Base-by-base conservation (phyloP, 1,284 basidiomycete genomes). In the Cerrena zonata region DNA sequence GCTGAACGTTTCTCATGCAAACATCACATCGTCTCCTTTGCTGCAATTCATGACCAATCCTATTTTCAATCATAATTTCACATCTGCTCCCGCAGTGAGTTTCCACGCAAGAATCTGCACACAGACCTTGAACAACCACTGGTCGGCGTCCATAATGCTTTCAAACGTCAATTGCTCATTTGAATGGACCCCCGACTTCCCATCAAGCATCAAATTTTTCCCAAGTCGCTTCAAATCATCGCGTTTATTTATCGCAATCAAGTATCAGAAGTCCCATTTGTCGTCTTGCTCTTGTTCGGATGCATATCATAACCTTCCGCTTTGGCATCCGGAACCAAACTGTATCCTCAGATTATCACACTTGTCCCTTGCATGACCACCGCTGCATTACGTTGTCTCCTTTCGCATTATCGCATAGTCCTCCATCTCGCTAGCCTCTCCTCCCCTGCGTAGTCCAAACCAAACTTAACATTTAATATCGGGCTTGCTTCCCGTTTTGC, bases 1-100 rank as follows among this genome's bases (percentile, higher is more conserved):
- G 44, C 26, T 47, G 50, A 27, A 40, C 49, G 36, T 45, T 54
- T 19, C 44, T 12, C 48, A 55, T 41, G 7, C 30, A 37, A 30
- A n/a, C n/a, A n/a, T n/a, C n/a, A n/a, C n/a, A n/a, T 26, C 49
- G 30, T 22, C 15, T 15, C 34, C 36, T 38, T 38, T 27, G 4
- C 36, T 36, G 19, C 30, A 22, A 38, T 47, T 13, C 36, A 38
- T 22, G 45, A n/a, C n/a, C 30, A 34, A 15, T 34, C 7, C 7
- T 34, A 10, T 23, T 42, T 3, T 42, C 41, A 19, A 42, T 22
- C 41, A 23, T 23, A 23, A 42, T 22, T 10, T 22, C 15, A 10
- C 39, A 15, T 10, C 41, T n/a, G 19, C 41, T 22, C 19, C 41
- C 13, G 19, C 41, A 34, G 15, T 34, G 30, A n/a, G n/a, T n/a